Conservation (phyloP, 2,329 filamentous ascomycete genomes). For the Fusarium napiforme region DNA sequence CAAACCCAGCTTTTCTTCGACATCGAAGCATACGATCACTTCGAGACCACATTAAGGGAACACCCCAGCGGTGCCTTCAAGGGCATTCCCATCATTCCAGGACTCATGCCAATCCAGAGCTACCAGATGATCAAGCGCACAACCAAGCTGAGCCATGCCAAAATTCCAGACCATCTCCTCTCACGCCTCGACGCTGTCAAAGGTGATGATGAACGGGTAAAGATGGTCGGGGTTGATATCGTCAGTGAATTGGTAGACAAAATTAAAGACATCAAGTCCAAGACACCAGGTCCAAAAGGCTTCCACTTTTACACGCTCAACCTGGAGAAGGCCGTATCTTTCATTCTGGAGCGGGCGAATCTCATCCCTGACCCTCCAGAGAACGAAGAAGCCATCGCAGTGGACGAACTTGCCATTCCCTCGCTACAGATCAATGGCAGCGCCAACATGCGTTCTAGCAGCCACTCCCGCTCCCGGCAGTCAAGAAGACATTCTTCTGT, state of each 20-base stretch:
- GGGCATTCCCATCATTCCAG: constrained; percentile 89
- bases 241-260: constrained; percentile 84
- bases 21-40: constrained; percentile 80
- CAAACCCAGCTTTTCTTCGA: constrained; percentile 99
- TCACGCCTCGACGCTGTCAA: constrained; percentile 77
- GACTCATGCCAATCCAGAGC: constrained; percentile 96
- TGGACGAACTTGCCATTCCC: constrained; percentile 53
- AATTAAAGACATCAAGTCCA: constrained; percentile 73
- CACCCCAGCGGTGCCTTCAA: constrained; percentile 89
- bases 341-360: constrained; percentile 86
- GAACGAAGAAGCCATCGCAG: constrained; percentile 63
- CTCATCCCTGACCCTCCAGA: constrained; percentile 76
- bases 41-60: constrained; percentile 79
- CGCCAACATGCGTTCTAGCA: constrained; percentile 47
- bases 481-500: constrained; percentile 78
- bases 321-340: constrained; percentile 93
- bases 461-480: constrained; percentile 48
- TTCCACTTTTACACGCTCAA: constrained; percentile 99
- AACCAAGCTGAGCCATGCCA: constrained; percentile 92
- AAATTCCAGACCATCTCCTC: constrained; percentile 77
- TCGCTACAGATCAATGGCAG: constrained; percentile 62
- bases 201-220: constrained; percentile 83
- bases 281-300: constrained; percentile 72
- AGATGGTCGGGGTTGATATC: constrained; percentile 82
- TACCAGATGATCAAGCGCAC: constrained; percentile 95